These are phyloP conservation scores for Parascedosporium putredinis DNA, from an alignment of 2,329 filamentous ascomycete genomes.

Conservation along the genomic window DNA sequence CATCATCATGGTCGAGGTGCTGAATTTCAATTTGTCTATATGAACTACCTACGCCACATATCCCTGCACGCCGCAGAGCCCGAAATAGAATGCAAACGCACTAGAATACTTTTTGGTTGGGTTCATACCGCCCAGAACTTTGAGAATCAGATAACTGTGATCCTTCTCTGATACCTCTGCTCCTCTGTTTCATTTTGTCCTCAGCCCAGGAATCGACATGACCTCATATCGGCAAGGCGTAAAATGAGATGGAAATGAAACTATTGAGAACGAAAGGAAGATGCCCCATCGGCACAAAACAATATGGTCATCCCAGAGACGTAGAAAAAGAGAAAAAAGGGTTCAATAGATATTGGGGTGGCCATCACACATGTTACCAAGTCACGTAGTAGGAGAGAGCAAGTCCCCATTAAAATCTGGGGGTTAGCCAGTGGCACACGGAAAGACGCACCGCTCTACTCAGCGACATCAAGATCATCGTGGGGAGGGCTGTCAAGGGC, in stretches of 20 bases:
- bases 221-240: neutral
- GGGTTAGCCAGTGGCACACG: neutral
- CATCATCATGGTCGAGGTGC: too few relatives aligned
- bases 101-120: neutral
- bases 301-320: neutral
- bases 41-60: constrained; percentile 3
- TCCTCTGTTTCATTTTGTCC: neutral
- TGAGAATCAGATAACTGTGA: neutral
- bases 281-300: neutral
- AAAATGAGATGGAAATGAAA: neutral
- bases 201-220: neutral
- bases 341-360: neutral
- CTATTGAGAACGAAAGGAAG: neutral
- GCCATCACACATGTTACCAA: neutral
- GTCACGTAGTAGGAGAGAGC: neutral
- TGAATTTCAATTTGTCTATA: constrained; percentile 7
- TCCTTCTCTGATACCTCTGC: neutral
- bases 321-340: neutral
- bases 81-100: neutral
- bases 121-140: neutral
- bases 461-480: constrained; percentile 92
- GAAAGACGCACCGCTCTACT: constrained; percentile 33
- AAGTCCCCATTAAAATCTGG: neutral
- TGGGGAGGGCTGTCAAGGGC: constrained; percentile 71
- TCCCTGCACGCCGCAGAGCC: constrained; percentile 1